Evolutionary conservation across 768 basidiomycete species (phyloP).

Genomic region (Candolleomyces eurysporus): DNA sequence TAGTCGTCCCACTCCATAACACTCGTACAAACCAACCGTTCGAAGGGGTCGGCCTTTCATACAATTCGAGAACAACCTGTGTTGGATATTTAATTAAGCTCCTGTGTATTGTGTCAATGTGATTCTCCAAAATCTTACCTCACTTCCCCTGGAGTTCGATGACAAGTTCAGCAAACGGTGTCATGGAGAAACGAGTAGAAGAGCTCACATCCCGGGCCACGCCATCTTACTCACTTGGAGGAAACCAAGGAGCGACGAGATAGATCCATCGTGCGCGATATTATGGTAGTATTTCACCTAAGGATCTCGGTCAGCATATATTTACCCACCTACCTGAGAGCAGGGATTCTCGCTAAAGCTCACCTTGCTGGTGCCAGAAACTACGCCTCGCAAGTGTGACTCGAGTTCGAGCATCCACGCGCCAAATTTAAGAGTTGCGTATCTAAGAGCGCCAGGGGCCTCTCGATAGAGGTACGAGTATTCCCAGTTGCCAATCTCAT

Average conservation of each 20-base stretch:
- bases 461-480: slow-evolving; percentile 53
- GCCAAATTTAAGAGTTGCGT: slow-evolving; percentile 43
- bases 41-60: slow-evolving; percentile 21
- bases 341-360: too few species aligned
- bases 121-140: slow-evolving; percentile 27
- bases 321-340: not conserved
- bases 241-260: slow-evolving; percentile 47
- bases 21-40: slow-evolving; percentile 39
- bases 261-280: slow-evolving; percentile 50
- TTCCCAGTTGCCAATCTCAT: slow-evolving; percentile 59
- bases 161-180: not conserved
- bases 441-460: slow-evolving; percentile 41
- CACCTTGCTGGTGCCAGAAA: slow-evolving; percentile 36
- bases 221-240: slow-evolving; percentile 50
- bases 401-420: slow-evolving; percentile 47
- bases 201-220: slow-evolving; percentile 50
- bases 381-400: slow-evolving; percentile 35
- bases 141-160: slow-evolving; percentile 37
- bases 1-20: slow-evolving; percentile 49
- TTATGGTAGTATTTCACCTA: slow-evolving; percentile 44
- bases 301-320: not conserved
- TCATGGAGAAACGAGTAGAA: not conserved
- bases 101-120: too few species aligned
- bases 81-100: too few species aligned
- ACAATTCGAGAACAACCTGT: slow-evolving; percentile 46